Percentiles rank a stretch among this genome's conserved stretches.
These are phyloP conservation scores for Colletotrichum sp. DNA, from an alignment of 2,329 filamentous ascomycete species.

Conservation along the genomic window DNA sequence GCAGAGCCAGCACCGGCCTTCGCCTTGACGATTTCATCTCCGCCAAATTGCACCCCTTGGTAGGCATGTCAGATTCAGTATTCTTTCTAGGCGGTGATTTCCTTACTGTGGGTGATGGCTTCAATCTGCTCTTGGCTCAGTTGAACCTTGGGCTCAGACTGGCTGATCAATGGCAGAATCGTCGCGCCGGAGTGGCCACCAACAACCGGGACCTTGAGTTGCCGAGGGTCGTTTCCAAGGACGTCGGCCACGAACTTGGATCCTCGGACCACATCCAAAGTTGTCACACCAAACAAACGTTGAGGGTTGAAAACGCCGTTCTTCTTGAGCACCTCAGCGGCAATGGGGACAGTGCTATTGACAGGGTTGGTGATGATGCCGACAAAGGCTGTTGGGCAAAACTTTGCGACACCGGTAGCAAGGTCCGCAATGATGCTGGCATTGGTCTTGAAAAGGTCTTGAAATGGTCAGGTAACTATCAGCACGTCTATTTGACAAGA, in stretches of 20 bases:
- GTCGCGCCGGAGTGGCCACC: slow-evolving; percentile 81
- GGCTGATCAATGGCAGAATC: slow-evolving; percentile 77
- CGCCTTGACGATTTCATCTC: slow-evolving; percentile 85
- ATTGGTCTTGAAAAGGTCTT: slow-evolving; percentile 74
- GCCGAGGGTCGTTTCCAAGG: slow-evolving; percentile 58
- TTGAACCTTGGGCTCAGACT: slow-evolving; percentile 70
- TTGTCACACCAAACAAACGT: slow-evolving; percentile 82
- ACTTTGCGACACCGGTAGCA: slow-evolving; percentile 73
- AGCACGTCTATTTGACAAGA: background rate
- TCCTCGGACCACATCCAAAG: slow-evolving; percentile 79
- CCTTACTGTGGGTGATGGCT: slow-evolving; percentile 62
- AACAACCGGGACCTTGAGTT: slow-evolving; percentile 75
- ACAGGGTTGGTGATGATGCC: slow-evolving; percentile 82
- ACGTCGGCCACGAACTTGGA: slow-evolving; percentile 75
- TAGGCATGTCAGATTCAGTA: background rate
- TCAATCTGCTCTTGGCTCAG: slow-evolving; percentile 52
- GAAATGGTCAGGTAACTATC: background rate
- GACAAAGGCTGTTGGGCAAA: slow-evolving; percentile 74
- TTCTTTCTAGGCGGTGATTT: background rate
- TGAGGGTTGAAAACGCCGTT: slow-evolving; percentile 79
- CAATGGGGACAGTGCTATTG: slow-evolving; percentile 82
- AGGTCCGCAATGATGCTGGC: slow-evolving; percentile 81
- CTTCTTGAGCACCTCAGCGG: slow-evolving; percentile 77
- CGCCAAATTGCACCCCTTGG: slow-evolving; percentile 73
- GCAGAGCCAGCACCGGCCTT: slow-evolving; percentile 85